Evolutionary conservation across 345 rosid genomes (phyloP), one percentile per base, ranked within the genome.

Genomic region (Rhodamnia argentea): DNA sequence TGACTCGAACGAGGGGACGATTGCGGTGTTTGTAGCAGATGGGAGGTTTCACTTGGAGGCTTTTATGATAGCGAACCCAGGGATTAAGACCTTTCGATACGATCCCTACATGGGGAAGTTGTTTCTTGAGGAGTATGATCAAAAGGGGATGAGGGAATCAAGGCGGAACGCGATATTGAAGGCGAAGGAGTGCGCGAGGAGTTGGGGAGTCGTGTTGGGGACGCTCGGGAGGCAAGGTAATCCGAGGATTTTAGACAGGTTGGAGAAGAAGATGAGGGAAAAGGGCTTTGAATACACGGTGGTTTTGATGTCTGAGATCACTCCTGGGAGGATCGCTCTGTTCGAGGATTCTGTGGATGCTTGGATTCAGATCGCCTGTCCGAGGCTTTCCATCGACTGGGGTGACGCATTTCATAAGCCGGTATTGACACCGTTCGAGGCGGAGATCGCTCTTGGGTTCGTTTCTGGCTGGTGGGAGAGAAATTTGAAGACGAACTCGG

Each of bases 221-320:
- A 97, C 99, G 16, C 85, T 97, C 76, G 99, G 99, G 81, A 93
- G 99, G 91, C 99, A 96, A 89, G 99, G 99, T 47, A 97, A 96
- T 88, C 96, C 98, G 0, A 92, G 92, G 91, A 93, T 92, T 87
- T 88, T 97, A 9, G 94, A 94, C 83, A 94, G 96, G 88, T 88
- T 97, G 86, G 95, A 96, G 95, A 92, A 86, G 89, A 95, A 90
- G 82, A 94, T 97, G 99, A 87, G 14, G 85, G 95, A 94, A 52
- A 94, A 88, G 84, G 94, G 96, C 59, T 91, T 89, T 74, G 94
- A 91, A 70, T 92, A 92, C 84, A 89, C 90, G 0, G 93, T 97
- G 40, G 85, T 96, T 86, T 88, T 97, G 86, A 96, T 97, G 99
- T 97, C 98, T 0, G 99, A 97, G 87, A 93, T 97, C 64, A 95